Evolutionary conservation across 2,329 filamentous ascomycete species (phyloP), one percentile per base, ranked within the genome.

Genomic region (Truncatella angustata): DNA sequence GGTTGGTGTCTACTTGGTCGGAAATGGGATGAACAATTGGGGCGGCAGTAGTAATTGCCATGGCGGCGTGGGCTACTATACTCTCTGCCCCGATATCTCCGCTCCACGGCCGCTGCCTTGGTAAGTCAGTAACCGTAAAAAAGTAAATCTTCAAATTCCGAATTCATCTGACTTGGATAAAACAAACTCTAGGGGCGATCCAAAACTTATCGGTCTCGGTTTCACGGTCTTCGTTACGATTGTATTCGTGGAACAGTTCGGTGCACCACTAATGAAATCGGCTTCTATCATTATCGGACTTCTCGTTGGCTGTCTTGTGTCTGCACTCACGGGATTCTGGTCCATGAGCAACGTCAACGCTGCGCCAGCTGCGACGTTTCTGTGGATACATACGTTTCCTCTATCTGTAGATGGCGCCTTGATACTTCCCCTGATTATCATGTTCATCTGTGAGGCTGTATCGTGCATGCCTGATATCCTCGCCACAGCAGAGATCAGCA

Each of bases 311-410:
- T 88, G 85, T 59, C 85, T 87, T 56, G 83, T 88, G 18, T 84
- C 84, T 4, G 85, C 73, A 7, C 82, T 83, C 3, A 83, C 78
- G 53, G 84, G 84, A 11, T 88, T 88, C 68, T 88, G 87, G 63
- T 82, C 83, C 49, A 67, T 71, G 11, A 72, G 73, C 5, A 75
- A 76, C 35, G 87, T 88, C 58, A 75, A 82, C 54, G 71, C 75
- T 5, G 83, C 85, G 0, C 84, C 85, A 0, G 80, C 77, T 1
- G 82, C 72, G 3, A 85, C 81, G n/a, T 88, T 88, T 68, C 80
- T 88, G 63, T 88, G 85, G 85, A 81, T 87, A 18, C 75, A 85
- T 55, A 88, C 83, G 0, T 88, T 88, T 73, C 79, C 79, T n/a
- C 70, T 88, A 5, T 75, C 72, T 6, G 73, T 88, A 7, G 87